Base-by-base conservation (phyloP, 2,329 filamentous ascomycete species). In the Grosmannia huntii region DNA sequence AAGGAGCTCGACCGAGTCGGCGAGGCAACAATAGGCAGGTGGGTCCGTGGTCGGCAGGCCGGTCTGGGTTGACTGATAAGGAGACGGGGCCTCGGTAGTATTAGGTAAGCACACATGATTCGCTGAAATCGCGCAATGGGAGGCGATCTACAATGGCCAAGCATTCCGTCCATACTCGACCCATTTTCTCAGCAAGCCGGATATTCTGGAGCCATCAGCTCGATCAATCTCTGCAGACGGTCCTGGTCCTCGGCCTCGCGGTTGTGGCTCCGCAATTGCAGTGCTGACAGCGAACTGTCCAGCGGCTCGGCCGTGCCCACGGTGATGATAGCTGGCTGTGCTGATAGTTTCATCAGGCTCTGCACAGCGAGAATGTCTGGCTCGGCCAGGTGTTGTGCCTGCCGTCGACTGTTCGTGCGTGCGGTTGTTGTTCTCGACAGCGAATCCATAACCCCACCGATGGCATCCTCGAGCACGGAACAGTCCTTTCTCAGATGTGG, bases 401-500 rank as follows among this genome's bases (percentile, higher is more conserved):
- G 21, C 12, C 25, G 25, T 50, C 5, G 14, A 14, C 25, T 44
- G 21, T 19, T n/a, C 1, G 16, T n/a, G 4, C 19, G 3, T 44
- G 19, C 5, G 41, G 41, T 6, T 44, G 41, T 36, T 5, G 55
- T 10, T 21, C 33, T 38, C 5, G 55, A n/a, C 31, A 55, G 19
- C n/a, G 54, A 38, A 58, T 75, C 73, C 72, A 75, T 75, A 1
- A 73, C 68, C 2, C 74, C 72, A 57, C 73, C 73, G 36, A 75
- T 72, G 5, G 76, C 69, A 2, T 75, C 61, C 57, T 76, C 74
- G 53, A 76, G 76, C 2, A 74, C 72, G 48, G 76, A 74, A 7
- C 75, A 69, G 65, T 76, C 76, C 59, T 72, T 72, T 53, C 72
- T 73, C 4, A 77, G 73, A 71, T 73, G 75, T 1, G 70, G 65